Evolutionary conservation across 1,284 basidiomycete genomes (phyloP), one percentile per base, ranked within the genome.

Genomic region (Cryptococcus amylolentus): DNA sequence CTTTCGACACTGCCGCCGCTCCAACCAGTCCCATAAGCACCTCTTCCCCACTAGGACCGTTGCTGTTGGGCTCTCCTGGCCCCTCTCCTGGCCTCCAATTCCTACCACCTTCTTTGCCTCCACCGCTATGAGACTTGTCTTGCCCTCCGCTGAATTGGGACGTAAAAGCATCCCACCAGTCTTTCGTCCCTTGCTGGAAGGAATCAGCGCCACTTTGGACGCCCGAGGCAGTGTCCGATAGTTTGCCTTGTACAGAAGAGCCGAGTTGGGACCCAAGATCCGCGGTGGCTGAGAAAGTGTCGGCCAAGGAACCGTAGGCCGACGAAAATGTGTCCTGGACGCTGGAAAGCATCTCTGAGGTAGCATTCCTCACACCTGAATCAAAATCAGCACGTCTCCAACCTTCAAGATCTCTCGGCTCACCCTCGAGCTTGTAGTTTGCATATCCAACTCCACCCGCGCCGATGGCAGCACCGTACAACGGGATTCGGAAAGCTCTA

Each of bases 391-490:
- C 18, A 10, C 42, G 28, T 5, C 39, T 40, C 38, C 39, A 12
- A 26, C n/a, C 14, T 38, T 46, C 18, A 44, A 26, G 16, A 56
- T 14, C 8, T 37, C 27, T 41, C 12, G 16, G 51, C 84, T 64
- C 60, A 90, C 91, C 89, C 80, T 96, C 91, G 67, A 93, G 86
- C 78, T 91, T 91, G 80, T 92, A 94, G 72, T 92, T 92, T 16
- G 90, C 91, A 76, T 94, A 95, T 6, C 88, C 89, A 55, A 93
- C 79, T 0, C 89, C 87, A n/a, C 92, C 91, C 1, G 88, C 91
- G 12, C 91, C 91, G 23, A 91, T 84, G 0, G 89, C 89, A 23
- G 86, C 87, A 13, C 88, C 89, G 35, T 89, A 91, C 60, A 91
- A 82, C 37, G 91, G 91, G 2, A 94, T 85, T 51, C 87, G 81